Conservation (phyloP, 2,329 filamentous ascomycete genomes). For the Aspergillus alliaceus region DNA sequence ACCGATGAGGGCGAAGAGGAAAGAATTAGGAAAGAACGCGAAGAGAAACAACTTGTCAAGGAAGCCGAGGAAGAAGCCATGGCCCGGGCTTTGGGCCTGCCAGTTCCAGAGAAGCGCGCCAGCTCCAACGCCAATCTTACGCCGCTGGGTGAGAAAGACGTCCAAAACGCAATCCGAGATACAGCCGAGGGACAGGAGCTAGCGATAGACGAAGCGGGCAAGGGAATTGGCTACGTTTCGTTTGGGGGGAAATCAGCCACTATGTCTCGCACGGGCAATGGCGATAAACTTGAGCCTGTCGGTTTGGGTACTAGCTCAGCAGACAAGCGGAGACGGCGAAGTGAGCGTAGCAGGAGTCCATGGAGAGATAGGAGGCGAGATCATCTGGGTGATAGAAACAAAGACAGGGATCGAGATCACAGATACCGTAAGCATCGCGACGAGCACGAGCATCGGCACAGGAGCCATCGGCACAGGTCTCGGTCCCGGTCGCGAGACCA, state of each 20-base stretch:
- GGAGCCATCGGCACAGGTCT: slow-evolving; percentile 34
- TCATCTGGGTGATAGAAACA: slow-evolving; percentile 26
- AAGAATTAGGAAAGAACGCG: slow-evolving; percentile 57
- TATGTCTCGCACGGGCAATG: slow-evolving; percentile 27
- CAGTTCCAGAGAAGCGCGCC: slow-evolving; percentile 58
- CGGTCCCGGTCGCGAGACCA: slow-evolving; percentile 28
- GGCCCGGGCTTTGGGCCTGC: slow-evolving; percentile 76
- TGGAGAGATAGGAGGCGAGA: slow-evolving; percentile 31
- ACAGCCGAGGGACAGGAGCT: slow-evolving; percentile 31
- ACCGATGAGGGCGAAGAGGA: slow-evolving; percentile 53
- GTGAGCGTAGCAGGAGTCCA: slow-evolving; percentile 36
- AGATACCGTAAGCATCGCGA: slow-evolving; percentile 41
- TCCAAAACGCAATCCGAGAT: slow-evolving; percentile 54
- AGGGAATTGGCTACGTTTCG: slow-evolving; percentile 36
- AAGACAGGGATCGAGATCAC: slow-evolving; percentile 45
- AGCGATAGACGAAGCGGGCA: slow-evolving; percentile 24
- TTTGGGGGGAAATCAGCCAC: slow-evolving; percentile 31
- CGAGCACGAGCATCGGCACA: slow-evolving; percentile 31
- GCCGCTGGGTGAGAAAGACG: slow-evolving; percentile 62
- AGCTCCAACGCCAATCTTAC: slow-evolving; percentile 64
- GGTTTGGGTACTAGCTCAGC: slow-evolving; percentile 21
- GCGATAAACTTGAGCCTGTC: slow-evolving; percentile 28
- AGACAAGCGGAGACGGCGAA: slow-evolving; percentile 26
- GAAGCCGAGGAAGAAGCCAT: slow-evolving; percentile 93
- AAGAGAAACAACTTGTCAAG: slow-evolving; percentile 78